Evolutionary conservation across 441 rosid species (phyloP), one percentile per base, ranked within the genome.

Genomic region (Croton laevigatus): DNA sequence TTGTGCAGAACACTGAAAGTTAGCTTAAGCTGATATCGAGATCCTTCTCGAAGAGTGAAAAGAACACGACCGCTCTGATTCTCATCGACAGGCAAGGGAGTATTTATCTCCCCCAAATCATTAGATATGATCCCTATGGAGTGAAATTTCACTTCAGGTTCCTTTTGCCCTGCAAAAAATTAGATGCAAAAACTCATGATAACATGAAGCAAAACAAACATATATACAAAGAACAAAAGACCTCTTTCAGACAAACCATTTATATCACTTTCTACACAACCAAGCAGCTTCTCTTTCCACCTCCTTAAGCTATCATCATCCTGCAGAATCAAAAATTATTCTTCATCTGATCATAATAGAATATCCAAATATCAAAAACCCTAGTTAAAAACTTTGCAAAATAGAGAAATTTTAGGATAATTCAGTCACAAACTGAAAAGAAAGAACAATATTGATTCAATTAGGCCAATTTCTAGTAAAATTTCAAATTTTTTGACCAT

Each of bases 271-370:
- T 84, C 87, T 8, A 86, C 63, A 38, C 79, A 75, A 19, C 88
- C 90, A 65, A 86, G 87, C 57, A 86, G 79, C 81, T 86, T 75
- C 77, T 84, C 87, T 62, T 86, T 86, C 88, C 90, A 86, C 71
- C 88, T 81, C 69, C 83, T 84, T 63, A 86, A 76, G 82, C 90
- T 86, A n/a, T 82, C 85, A 78, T 86, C 90, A 52, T 86, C 88
- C 88, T 86, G 83, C 70, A 81, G 73, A 59, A 36, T 27, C 19
- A 46, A 1, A 32, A 48, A 58, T 42, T 11, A 0, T 11, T 3
- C 55, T 38, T 52, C 22, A 53, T 11, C 19, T 12, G 20, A 20
- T 16, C 34, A 57, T 17, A 40, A 14, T 42, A 45, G 32, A 23
- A 42, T 12, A 53, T 14, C 20, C 22, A 46, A 54, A n/a, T 44